A percentile compares a stretch with the other conserved stretches of the same genome.
These are phyloP conservation scores for Brettanomyces anomalus DNA, from an alignment of 805 yeast species.

Conservation along the genomic window DNA sequence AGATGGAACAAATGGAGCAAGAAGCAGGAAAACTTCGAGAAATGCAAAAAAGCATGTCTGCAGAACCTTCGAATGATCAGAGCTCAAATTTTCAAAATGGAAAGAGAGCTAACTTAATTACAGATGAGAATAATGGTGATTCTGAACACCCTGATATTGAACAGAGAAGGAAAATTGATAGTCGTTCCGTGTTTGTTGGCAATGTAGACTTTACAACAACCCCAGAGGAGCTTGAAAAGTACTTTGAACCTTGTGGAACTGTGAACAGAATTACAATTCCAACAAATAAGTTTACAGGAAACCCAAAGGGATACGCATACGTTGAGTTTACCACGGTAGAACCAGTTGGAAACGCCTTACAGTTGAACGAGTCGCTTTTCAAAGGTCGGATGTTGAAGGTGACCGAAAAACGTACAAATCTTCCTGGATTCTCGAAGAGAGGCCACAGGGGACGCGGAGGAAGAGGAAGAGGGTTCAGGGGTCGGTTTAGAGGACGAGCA, in stretches of 20 bases:
- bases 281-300: slow-evolving; percentile 65
- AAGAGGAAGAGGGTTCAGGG: slow-evolving; percentile 19
- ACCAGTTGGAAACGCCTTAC: slow-evolving; percentile 56
- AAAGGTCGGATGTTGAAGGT: slow-evolving; percentile 69
- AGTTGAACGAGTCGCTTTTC: slow-evolving; percentile 54
- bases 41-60: slow-evolving; percentile 34
- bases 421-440: slow-evolving; percentile 58
- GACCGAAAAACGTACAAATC: slow-evolving; percentile 67
- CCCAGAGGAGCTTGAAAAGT: slow-evolving; percentile 71
- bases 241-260: slow-evolving; percentile 60
- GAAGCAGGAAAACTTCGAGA: slow-evolving; percentile 57
- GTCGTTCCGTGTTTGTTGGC: slow-evolving; percentile 73
- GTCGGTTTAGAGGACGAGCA: slow-evolving; percentile 18
- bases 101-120: too few relatives aligned
- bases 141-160: slow-evolving; percentile 16
- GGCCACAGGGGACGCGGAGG: slow-evolving; percentile 12
- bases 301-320: slow-evolving; percentile 83
- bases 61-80: slow-evolving; percentile 1
- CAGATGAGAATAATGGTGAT: slow-evolving; percentile 6
- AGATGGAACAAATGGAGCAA: slow-evolving; percentile 47
- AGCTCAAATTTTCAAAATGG: background rate
- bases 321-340: slow-evolving; percentile 68
- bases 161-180: slow-evolving; percentile 57
- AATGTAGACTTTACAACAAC: slow-evolving; percentile 75
- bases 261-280: slow-evolving; percentile 75